Base-by-base conservation (phyloP, 441 rosid species). In the Mallotus repandus region DNA sequence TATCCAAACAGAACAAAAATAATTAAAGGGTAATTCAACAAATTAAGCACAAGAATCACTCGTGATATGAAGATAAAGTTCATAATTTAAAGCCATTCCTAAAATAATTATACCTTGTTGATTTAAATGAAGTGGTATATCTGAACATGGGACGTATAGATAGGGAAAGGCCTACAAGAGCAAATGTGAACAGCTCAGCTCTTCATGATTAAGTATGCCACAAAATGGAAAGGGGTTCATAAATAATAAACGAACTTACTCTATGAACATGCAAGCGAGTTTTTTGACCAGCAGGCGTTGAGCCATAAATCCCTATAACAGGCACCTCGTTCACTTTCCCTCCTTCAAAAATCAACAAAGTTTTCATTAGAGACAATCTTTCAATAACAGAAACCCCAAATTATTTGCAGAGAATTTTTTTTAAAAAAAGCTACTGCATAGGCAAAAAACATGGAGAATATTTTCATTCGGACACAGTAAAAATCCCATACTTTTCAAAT, bases 251-350 rank as follows among this genome's bases (percentile, higher is more conserved):
- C 1, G 10, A 13, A 46, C 84, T 79, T 81, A 89, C 97, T 66
- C 85, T 75, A 76, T 93, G 99, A 83, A 95, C 78, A 74, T 95
- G 99, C 85, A 95, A 82, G 81, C 99, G 93, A 73, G 97, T 87
- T 85, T 95, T 95, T 78, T 93, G 97, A 75, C 97, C 98, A 72
- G 91, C 86, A 52, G 95, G 97, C 32, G 97, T 95, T 11, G 99
- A 89, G 25, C 98, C 99, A 81, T 91, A 93, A 60, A 93, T 75
- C 81, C 99, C 86, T 54, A 95, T 83, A 43, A 93, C 91, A 12
- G 99, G 99, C 58, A 95, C 97, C 84, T 90, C 95, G 2, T 84
- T 90, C 77, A 90, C 94, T 69, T 84, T 88, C 43, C 88, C 99
- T 73, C 97, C 98, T 95, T 71, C 79, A 80, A 70, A 41, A 55